Conservation (phyloP, 331 rosid genomes). For the Acacia pycnantha region DNA sequence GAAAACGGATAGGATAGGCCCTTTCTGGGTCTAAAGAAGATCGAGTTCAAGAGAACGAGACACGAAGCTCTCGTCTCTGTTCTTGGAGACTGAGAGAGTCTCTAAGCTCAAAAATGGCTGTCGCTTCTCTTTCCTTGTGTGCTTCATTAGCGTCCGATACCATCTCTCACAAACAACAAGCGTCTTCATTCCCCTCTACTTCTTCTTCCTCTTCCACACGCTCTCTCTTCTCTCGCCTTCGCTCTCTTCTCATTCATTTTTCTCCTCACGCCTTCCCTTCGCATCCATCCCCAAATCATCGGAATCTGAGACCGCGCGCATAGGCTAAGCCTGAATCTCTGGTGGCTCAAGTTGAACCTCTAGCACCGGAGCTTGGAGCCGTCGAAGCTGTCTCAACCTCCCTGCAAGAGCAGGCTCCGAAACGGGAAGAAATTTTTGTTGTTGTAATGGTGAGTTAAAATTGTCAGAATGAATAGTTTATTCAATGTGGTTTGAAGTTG, state of each 20-base stretch:
- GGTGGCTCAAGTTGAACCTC: constrained; percentile 27
- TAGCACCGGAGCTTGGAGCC: constrained; percentile 23
- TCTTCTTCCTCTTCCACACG: constrained; percentile 28
- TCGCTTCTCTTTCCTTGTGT: constrained; percentile 65
- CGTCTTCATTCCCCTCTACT: neutral
- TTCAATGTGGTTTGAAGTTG: neutral
- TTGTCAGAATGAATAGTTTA: neutral
- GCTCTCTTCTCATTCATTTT: constrained; percentile 41
- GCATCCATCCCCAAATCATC: constrained; percentile 50
- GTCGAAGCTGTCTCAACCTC: constrained; percentile 33
- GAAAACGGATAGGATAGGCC: constrained; percentile 30
- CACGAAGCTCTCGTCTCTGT: neutral
- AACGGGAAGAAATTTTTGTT: constrained; percentile 79
- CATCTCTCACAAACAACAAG: constrained; percentile 46
- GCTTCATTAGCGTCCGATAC: constrained; percentile 53
- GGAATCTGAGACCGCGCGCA: constrained; percentile 35
- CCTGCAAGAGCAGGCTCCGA: constrained; percentile 38
- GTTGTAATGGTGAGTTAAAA: constrained; percentile 74
- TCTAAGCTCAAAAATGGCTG: constrained; percentile 44
- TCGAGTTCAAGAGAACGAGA: neutral
- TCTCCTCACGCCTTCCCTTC: constrained; percentile 43
- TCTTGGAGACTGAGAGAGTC: neutral
- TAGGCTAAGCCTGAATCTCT: constrained; percentile 31
- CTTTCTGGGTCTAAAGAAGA: neutral
- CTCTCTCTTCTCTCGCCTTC: constrained; percentile 34